Percentiles rank a stretch among this genome's conserved stretches.
Conservation (phyloP, 2,329 filamentous ascomycete genomes). For the Aspergillus alliaceus region DNA sequence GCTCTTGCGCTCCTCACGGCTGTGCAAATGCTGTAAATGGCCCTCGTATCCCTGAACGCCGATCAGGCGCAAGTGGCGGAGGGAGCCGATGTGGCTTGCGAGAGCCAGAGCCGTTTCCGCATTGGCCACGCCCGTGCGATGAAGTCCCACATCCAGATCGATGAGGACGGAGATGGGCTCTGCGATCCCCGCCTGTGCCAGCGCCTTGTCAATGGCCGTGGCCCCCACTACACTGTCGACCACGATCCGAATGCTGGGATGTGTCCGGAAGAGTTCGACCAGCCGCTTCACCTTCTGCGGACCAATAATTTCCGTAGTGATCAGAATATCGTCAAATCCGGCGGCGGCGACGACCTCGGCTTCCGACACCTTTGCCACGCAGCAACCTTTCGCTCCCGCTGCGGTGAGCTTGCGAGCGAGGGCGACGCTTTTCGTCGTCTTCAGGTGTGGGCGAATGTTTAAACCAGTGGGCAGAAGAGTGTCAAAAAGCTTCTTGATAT, state of each 20-base stretch:
- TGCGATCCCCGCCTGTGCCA: slow-evolving; percentile 36
- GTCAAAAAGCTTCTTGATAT: slow-evolving; percentile 50
- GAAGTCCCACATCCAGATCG: slow-evolving; percentile 53
- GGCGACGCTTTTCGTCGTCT: slow-evolving; percentile 53
- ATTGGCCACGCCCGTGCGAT: slow-evolving; percentile 50
- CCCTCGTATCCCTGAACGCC: slow-evolving; percentile 57
- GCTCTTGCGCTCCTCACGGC: slow-evolving; percentile 41
- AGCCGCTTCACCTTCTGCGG: slow-evolving; percentile 48
- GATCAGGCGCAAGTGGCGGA: slow-evolving; percentile 45
- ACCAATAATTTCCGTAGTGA: slow-evolving; percentile 54
- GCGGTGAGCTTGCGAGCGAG: slow-evolving; percentile 46
- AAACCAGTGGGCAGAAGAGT: slow-evolving; percentile 48
- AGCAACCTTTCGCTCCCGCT: slow-evolving; percentile 53
- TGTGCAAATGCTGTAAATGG: slow-evolving; percentile 54
- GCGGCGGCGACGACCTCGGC: slow-evolving; percentile 44
- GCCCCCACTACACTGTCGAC: slow-evolving; percentile 51
- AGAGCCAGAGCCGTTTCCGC: slow-evolving; percentile 43
- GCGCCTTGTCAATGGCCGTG: slow-evolving; percentile 46
- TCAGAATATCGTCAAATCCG: slow-evolving; percentile 52
- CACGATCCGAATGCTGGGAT: slow-evolving; percentile 46
- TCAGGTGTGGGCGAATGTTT: slow-evolving; percentile 53
- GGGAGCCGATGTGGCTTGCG: slow-evolving; percentile 38
- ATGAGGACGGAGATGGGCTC: slow-evolving; percentile 45
- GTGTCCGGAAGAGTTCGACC: slow-evolving; percentile 45
- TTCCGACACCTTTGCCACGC: slow-evolving; percentile 54